These are phyloP conservation scores for Helicosporidium sp. DNA, from an alignment of 139 green algal species.

Conservation along the genomic window DNA sequence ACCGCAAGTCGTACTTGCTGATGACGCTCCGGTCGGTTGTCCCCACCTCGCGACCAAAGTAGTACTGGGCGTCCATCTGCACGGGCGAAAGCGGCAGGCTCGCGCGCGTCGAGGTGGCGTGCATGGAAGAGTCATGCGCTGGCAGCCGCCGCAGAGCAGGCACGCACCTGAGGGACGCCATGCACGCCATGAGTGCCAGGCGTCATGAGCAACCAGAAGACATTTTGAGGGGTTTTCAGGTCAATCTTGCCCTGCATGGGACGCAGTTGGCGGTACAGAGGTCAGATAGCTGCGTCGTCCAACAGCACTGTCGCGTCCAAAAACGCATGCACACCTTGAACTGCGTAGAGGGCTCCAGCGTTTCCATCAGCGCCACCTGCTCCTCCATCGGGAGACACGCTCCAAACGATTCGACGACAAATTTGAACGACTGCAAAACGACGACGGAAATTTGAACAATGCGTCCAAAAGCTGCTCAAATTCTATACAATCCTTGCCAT, in stretches of 20 bases:
- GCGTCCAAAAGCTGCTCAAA: too few relatives aligned
- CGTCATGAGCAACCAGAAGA: slow-evolving; percentile 33
- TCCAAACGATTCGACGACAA: slow-evolving; percentile 36
- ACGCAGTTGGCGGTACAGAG: neutral
- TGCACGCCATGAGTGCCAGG: slow-evolving; percentile 1
- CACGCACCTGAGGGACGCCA: slow-evolving; percentile 10
- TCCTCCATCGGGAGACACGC: slow-evolving; percentile 12
- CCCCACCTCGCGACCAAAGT: slow-evolving; percentile 60
- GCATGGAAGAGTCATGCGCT: too few relatives aligned
- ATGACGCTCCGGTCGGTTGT: slow-evolving; percentile 13
- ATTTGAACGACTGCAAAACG: slow-evolving; percentile 36
- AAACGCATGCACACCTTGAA: slow-evolving; percentile 1
- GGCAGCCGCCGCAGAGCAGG: too few relatives aligned
- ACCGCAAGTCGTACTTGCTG: slow-evolving; percentile 34
- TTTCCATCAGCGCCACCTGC: slow-evolving; percentile 26
- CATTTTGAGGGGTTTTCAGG: slow-evolving; percentile 31
- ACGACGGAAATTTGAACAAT: too few relatives aligned
- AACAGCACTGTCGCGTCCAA: neutral
- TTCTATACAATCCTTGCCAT: too few relatives aligned
- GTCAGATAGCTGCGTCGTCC: neutral
- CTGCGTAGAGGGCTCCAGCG: slow-evolving; percentile 1
- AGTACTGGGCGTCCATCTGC: slow-evolving; percentile 32
- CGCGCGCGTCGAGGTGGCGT: too few relatives aligned
- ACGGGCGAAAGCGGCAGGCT: too few relatives aligned
- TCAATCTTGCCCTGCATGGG: slow-evolving; percentile 26